Percentiles rank a stretch among this genome's conserved stretches.
These are phyloP conservation scores for Trichoderma atrobrunneum DNA, from an alignment of 2,329 filamentous ascomycete genomes.

Conservation along the genomic window DNA sequence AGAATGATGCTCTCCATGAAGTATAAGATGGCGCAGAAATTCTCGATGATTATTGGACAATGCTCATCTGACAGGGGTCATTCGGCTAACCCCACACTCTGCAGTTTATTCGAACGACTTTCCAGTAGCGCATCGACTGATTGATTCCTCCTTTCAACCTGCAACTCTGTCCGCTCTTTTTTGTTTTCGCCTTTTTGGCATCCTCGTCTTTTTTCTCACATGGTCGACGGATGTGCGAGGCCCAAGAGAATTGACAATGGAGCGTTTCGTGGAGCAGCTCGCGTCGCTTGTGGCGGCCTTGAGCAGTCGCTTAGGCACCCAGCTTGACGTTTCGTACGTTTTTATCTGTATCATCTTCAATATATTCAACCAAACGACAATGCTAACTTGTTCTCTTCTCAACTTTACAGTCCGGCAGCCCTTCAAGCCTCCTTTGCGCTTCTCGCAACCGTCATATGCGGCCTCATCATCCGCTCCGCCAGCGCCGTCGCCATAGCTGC, in stretches of 20 bases:
- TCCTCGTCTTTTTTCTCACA: not conserved
- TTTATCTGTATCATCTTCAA: not conserved
- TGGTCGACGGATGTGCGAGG: not conserved
- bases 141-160: slow-evolving; percentile 1
- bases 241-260: not conserved
- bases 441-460: slow-evolving; percentile 32
- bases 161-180: not conserved
- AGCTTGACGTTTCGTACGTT: slow-evolving; percentile 26
- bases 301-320: slow-evolving; percentile 6
- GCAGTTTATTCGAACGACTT: slow-evolving; percentile 3
- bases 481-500: slow-evolving; percentile 23
- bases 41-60: not conserved
- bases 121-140: not conserved
- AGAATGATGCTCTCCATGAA: not conserved
- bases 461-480: slow-evolving; percentile 30
- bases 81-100: not conserved
- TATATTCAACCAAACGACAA: not conserved
- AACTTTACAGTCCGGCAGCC: slow-evolving; percentile 24
- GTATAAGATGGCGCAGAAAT: not conserved
- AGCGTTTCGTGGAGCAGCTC: slow-evolving; percentile 12
- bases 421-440: slow-evolving; percentile 30
- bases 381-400: not conserved
- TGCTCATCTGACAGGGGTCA: not conserved
- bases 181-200: not conserved
- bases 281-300: not conserved